These are phyloP conservation scores for Phlyctochytrium arcticum DNA, from an alignment of 192 early-diverging fungal species.

Conservation along the genomic window DNA sequence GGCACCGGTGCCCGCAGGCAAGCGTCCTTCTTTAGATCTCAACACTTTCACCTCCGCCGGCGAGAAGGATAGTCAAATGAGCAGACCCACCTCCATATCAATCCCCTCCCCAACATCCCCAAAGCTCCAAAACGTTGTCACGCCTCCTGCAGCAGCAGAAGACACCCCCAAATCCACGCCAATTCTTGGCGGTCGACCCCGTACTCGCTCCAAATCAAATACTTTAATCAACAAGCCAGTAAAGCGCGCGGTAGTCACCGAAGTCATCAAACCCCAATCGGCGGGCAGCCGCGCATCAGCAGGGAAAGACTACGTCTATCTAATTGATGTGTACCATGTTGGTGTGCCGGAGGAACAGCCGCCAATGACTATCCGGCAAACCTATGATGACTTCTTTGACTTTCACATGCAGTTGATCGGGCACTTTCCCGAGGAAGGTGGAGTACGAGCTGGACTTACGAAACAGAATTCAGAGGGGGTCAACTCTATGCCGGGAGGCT, in stretches of 20 bases:
- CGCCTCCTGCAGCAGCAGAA: neutral
- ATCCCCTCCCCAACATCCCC: neutral
- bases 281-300: neutral
- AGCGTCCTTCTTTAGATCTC: no score
- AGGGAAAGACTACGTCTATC: conserved; percentile 36
- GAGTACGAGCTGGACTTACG: conserved; percentile 18
- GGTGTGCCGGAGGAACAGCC: neutral
- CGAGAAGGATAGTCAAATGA: neutral
- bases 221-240: conserved; percentile 44
- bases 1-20: neutral
- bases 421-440: conserved; percentile 55
- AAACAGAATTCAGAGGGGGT: neutral
- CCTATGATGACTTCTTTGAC: conserved; percentile 54
- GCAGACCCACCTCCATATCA: neutral
- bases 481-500: conserved; percentile 16
- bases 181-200: no score
- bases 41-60: neutral
- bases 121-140: neutral
- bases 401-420: conserved; percentile 52
- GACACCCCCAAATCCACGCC: neutral
- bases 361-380: conserved; percentile 27
- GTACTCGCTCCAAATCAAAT: neutral
- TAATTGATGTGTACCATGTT: conserved; percentile 30
- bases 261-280: conserved; percentile 21
- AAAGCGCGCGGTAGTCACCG: conserved; percentile 26